Base-by-base conservation (phyloP, 2,329 filamentous ascomycete genomes). In the Trichoderma oligosporum region DNA sequence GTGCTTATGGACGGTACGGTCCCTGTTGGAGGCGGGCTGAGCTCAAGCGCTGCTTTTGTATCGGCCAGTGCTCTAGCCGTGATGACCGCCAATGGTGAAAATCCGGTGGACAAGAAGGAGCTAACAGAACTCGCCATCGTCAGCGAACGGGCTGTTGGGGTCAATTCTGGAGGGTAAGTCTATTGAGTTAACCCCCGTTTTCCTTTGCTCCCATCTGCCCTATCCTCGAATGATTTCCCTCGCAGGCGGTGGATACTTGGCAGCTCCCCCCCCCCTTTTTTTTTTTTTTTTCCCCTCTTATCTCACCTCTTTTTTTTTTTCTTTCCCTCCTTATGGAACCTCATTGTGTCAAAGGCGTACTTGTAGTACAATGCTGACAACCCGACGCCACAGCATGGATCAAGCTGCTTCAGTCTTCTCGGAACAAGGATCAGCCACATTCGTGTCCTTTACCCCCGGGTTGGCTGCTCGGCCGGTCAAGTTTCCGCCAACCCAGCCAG, bases 351-450 rank as follows among this genome's bases (percentile, higher is more conserved):
- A n/a, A 38, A 20, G 14, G 16, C 24, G 16, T 16, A 18, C 22
- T 14, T 11, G 27, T 5, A n/a, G 25, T 33, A 35, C 24, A 22
- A 55, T 41, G 57, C 57, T 59, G 57, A 59, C 51, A 36, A 24
- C 25, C n/a, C 20, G 46, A 22, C 31, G 41, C 57, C 25, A 60
- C 61, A 91, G 92, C 56, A 97, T 99, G 94, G 94, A 99, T 69
- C 94, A 99, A 76, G 87, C 91, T 12, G 94, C 94, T 31, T 97
- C 93, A 0, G 93, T 99, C 62, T 94, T 99, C 74, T 93, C 91
- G 0, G 82, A 90, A 66, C 85, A 86, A 63, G 92, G 90, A 49
- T 89, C 88, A 36, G 91, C 94, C 8, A 83, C 97, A 41, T 92
- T 95, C 69, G 93, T 97, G 59, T 89, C 87, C 8, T 99, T 99